These are phyloP conservation scores for Domatiomyces catenatus DNA, from an alignment of 2,329 filamentous ascomycete genomes.

Conservation along the genomic window DNA sequence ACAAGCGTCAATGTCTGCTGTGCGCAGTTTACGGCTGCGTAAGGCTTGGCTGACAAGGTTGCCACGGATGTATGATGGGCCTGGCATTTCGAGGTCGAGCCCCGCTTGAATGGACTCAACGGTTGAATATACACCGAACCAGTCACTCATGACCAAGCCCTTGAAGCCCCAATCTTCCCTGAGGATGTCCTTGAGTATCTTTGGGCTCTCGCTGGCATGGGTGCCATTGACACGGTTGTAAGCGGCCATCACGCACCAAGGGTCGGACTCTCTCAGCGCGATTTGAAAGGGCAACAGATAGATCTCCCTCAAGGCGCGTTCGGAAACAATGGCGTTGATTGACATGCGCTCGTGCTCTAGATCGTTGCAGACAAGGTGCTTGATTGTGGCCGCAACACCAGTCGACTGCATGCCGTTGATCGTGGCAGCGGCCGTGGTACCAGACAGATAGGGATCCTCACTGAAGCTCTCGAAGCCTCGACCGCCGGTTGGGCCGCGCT, in stretches of 20 bases:
- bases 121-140: constrained; percentile 33
- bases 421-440: constrained; percentile 56
- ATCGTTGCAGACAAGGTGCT: constrained; percentile 42
- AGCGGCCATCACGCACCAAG: constrained; percentile 43
- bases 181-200: constrained; percentile 28
- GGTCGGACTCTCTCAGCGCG: constrained; percentile 40
- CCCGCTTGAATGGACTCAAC: constrained; percentile 31
- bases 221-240: constrained; percentile 43
- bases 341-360: constrained; percentile 32
- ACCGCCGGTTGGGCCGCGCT: constrained; percentile 67
- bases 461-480: constrained; percentile 79
- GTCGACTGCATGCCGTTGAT: constrained; percentile 59
- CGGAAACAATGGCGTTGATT: constrained; percentile 28
- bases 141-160: constrained; percentile 33
- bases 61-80: constrained; percentile 30
- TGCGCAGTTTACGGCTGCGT: constrained; percentile 40
- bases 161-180: constrained; percentile 34
- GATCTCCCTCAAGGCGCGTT: constrained; percentile 45
- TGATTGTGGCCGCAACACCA: constrained; percentile 61
- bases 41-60: constrained; percentile 29
- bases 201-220: constrained; percentile 29
- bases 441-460: constrained; percentile 64
- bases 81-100: constrained; percentile 34
- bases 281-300: constrained; percentile 51
- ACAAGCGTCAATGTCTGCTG: constrained; percentile 42